phyloP scores from a whole-genome alignment of 441 rosid genomes.

The Gossypium schwendimanii region DNA sequence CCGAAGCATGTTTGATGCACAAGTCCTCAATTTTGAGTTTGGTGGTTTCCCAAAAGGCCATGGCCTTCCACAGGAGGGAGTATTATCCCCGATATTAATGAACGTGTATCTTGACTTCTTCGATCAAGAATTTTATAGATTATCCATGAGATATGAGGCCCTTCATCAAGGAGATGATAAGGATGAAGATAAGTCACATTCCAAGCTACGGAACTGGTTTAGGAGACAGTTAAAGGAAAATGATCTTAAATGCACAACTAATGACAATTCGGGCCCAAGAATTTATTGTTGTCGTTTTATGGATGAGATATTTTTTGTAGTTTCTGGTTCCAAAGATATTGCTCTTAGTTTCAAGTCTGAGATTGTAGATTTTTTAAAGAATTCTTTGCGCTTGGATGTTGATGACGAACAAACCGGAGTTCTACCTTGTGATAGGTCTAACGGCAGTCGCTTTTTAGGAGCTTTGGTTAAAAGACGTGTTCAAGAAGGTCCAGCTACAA shows the following conservation, averaged over 20 bases:
- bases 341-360: conserved; percentile 56
- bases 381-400: conserved; percentile 46
- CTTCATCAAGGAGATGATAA: conserved; percentile 28
- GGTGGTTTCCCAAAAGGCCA: conserved; percentile 93
- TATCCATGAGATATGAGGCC: conserved; percentile 79
- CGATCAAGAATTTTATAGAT: conserved; percentile 62
- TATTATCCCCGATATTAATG: conserved; percentile 65
- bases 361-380: conserved; percentile 40
- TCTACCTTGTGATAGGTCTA: conserved; percentile 38
- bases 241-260: conserved; percentile 16
- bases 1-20: conserved; percentile 58
- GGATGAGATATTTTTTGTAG: conserved; percentile 80
- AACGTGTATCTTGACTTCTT: conserved; percentile 74
- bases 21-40: conserved; percentile 68
- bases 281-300: conserved; percentile 65
- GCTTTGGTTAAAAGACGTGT: conserved; percentile 48
- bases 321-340: conserved; percentile 59
- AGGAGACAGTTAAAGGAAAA: conserved; percentile 64
- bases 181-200: conserved; percentile 29
- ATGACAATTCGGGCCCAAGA: conserved; percentile 33
- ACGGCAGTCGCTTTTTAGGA: conserved; percentile 63
- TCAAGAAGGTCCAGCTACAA: conserved; percentile 55
- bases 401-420: conserved; percentile 35
- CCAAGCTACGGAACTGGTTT: conserved; percentile 77
- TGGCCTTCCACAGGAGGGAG: conserved; percentile 96